These are phyloP conservation scores for Thalassiosira exigua DNA, from an alignment of 352 stramenopile species.

Conservation along the genomic window DNA sequence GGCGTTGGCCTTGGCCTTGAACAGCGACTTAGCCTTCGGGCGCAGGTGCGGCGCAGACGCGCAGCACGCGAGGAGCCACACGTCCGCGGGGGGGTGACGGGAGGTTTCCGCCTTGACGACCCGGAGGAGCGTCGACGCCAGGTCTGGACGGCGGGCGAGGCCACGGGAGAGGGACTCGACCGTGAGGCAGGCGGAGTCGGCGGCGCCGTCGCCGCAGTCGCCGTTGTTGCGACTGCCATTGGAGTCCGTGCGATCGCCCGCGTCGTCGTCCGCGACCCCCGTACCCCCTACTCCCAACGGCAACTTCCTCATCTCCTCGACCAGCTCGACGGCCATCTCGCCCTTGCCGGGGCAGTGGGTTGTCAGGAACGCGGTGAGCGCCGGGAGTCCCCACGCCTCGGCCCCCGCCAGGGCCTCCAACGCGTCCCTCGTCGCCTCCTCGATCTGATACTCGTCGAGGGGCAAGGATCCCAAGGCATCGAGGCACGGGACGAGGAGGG, in stretches of 20 bases:
- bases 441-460: constrained; percentile 33
- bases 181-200: constrained; percentile 44
- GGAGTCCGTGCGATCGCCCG: constrained; percentile 9
- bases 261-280: constrained; percentile 10
- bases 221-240: neutral
- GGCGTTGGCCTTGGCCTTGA: constrained; percentile 46
- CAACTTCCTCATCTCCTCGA: constrained; percentile 55
- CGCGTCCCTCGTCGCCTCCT: constrained; percentile 41
- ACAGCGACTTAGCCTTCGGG: constrained; percentile 50
- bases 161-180: constrained; percentile 65
- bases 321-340: constrained; percentile 38
- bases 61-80: constrained; percentile 69
- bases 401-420: constrained; percentile 54
- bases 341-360: constrained; percentile 41
- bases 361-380: constrained; percentile 60
- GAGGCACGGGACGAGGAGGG: constrained; percentile 58
- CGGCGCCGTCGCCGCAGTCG: neutral
- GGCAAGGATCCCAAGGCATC: constrained; percentile 65
- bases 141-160: constrained; percentile 58
- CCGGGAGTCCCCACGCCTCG: constrained; percentile 55
- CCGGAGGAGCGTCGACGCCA: constrained; percentile 51
- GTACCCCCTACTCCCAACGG: constrained; percentile 30
- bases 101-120: constrained; percentile 37
- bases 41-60: constrained; percentile 61
- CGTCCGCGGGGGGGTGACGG: constrained; percentile 42